phyloP scores from a whole-genome alignment of 345 rosid species.

The Garcia nutans region DNA sequence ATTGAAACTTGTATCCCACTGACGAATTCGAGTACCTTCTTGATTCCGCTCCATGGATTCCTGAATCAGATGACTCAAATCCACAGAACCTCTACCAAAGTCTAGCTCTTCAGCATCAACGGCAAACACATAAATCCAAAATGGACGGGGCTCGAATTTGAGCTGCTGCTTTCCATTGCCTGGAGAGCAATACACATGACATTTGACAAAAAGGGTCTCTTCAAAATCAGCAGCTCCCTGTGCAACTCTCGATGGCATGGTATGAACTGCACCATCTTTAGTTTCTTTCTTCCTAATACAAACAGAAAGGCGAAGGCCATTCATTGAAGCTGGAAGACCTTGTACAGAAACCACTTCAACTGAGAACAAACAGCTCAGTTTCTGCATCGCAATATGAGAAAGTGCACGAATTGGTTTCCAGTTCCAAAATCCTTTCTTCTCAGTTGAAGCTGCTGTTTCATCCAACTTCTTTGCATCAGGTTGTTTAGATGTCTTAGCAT shows the following conservation, averaged over 20 bases:
- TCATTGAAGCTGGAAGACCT: constrained; percentile 87
- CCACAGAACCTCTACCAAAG: constrained; percentile 67
- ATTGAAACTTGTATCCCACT: constrained; percentile 76
- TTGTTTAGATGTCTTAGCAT: constrained; percentile 15
- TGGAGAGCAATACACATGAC: constrained; percentile 67
- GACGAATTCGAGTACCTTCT: constrained; percentile 78
- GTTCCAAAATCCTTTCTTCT: constrained; percentile 79
- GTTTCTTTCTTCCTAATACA: constrained; percentile 83
- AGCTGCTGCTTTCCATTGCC: constrained; percentile 52
- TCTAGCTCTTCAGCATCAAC: constrained; percentile 84
- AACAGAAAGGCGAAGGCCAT: constrained; percentile 85
- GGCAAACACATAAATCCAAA: constrained; percentile 61
- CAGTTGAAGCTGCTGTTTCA: constrained; percentile 33
- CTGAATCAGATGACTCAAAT: constrained; percentile 64
- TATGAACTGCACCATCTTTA: constrained; percentile 77
- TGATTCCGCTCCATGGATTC: constrained; percentile 76
- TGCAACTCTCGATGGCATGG: constrained; percentile 90
- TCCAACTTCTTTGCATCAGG: constrained; percentile 32
- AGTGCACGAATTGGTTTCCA: constrained; percentile 94
- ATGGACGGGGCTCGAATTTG: constrained; percentile 82
- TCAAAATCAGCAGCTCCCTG: constrained; percentile 92
- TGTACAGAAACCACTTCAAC: constrained; percentile 82
- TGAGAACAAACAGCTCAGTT: constrained; percentile 80
- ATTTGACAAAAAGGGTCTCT: constrained; percentile 76
- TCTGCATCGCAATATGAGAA: constrained; percentile 79